Base-by-base conservation (phyloP, 2,329 filamentous ascomycete species). In the Trichocomaceae sp. region DNA sequence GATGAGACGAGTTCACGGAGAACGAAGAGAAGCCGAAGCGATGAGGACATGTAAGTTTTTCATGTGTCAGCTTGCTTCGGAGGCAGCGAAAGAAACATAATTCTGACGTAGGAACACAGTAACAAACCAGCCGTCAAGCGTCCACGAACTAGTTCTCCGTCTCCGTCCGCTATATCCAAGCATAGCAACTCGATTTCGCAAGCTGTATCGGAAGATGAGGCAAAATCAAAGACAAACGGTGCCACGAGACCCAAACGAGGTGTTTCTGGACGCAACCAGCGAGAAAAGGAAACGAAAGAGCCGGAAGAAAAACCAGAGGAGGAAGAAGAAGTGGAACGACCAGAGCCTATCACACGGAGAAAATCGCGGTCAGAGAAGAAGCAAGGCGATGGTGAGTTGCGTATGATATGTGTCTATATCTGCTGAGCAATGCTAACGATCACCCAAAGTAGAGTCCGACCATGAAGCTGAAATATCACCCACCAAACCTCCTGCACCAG, bases 21-120 rank as follows among this genome's bases (percentile, higher is more conserved):
- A 65, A 80, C 83, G 22, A 99, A 99, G 75, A 80, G 93, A 65
- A 86, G 85, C 58, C 83, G 92, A 59, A 95, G 93, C 65, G 90
- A 93, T 58, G 96, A 90, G 66, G 90, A 96, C 80, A 89, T 95
- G 92, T 97, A 79, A 73, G 90, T 83, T 51, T 83, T 51, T 47
- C 20, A 6, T 19, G 3, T 22, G 33, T 19, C 29, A 23, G 58
- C n/a, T 53, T 35, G 51, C 61, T 37, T 46, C 55, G 52, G 55
- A 29, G 9, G 20, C 3, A 15, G 55, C 51, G 55, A 64, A 63
- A 64, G 57, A 56, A 55, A 51, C 26, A 52, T 50, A 52, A 42
- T 46, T 57, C 62, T 70, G 60, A 67, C 71, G 60, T 52, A 51
- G 55, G 35, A 55, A 50, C 60, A 58, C 63, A 95, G 90, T 62